A percentile compares a stretch with the other conserved stretches of the same genome.
phyloP scores from a whole-genome alignment of 176 grass and related monocot species.

The Luzula sylvatica region DNA sequence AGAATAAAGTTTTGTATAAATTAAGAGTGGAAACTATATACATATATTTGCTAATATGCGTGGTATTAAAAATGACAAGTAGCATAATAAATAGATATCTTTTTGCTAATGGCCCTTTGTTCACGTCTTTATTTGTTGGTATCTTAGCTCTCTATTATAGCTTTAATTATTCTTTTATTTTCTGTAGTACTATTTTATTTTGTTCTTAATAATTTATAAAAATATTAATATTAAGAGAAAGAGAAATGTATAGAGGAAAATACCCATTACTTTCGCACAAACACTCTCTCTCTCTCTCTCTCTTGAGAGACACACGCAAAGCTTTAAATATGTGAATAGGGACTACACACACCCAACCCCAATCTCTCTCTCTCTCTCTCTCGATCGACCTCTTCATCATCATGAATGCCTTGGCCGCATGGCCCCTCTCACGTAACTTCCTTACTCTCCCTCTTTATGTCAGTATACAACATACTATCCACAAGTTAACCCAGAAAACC shows the following conservation, averaged over 20 bases:
- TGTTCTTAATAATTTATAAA: too few species aligned
- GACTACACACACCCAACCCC: slow-evolving; percentile 55
- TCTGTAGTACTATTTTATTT: too few species aligned
- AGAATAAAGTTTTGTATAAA: slow-evolving; percentile 15
- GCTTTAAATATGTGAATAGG: slow-evolving; percentile 86
- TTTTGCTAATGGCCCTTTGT: too few species aligned
- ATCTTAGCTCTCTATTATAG: too few species aligned
- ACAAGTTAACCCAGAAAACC: slow-evolving; percentile 20
- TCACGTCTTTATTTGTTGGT: too few species aligned
- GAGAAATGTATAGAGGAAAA: background rate
- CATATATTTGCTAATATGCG: too few species aligned
- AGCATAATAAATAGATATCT: background rate
- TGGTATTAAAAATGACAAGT: slow-evolving; percentile 1
- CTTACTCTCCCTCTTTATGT: slow-evolving; percentile 24
- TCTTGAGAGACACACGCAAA: slow-evolving; percentile 55
- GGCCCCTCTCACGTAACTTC: slow-evolving; percentile 22
- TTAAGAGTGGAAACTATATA: slow-evolving; percentile 11
- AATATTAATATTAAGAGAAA: too few species aligned
- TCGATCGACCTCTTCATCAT: slow-evolving; percentile 60
- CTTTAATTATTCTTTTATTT: too few species aligned
- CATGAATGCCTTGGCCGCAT: slow-evolving; percentile 38
- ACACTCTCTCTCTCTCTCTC: background rate
- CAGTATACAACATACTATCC: slow-evolving; percentile 32
- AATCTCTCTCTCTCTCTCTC: slow-evolving; percentile 36
- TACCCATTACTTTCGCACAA: slow-evolving; percentile 4